phyloP scores from a whole-genome alignment of 2,329 filamentous ascomycete genomes.

The Ceratocystis diversiconidia region DNA sequence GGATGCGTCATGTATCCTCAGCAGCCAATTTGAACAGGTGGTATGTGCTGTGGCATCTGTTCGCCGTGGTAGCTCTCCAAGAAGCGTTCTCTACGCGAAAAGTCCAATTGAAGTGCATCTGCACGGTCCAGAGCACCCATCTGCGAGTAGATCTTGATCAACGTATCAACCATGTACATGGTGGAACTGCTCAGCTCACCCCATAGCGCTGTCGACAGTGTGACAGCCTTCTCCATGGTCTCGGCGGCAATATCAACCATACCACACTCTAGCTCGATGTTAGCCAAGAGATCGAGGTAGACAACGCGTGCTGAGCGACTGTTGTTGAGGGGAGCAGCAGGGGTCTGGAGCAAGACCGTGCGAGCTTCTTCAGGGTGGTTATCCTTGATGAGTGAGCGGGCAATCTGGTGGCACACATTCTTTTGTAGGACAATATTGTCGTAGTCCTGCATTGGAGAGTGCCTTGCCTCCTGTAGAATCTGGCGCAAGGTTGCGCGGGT shows the following conservation, averaged over 20 bases:
- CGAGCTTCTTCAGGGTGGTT: constrained; percentile 15
- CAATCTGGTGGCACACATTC: constrained; percentile 15
- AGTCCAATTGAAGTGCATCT: constrained; percentile 4
- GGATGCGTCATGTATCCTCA: background rate
- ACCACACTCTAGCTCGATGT: constrained; percentile 15
- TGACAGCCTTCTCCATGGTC: constrained; percentile 16
- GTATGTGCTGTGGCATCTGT: constrained; percentile 12
- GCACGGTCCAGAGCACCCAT: constrained; percentile 12
- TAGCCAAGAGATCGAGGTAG: constrained; percentile 17
- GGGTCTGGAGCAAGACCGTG: constrained; percentile 11
- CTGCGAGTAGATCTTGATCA: constrained; percentile 18
- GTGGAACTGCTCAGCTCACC: constrained; percentile 16
- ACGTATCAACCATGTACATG: constrained; percentile 16
- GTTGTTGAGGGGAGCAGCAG: constrained; percentile 13
- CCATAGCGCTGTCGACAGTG: constrained; percentile 12
- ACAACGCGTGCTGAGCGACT: constrained; percentile 14
- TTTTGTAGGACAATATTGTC: constrained; percentile 14
- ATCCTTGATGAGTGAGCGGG: constrained; percentile 16
- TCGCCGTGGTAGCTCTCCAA: constrained; percentile 14
- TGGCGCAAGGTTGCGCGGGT: constrained; percentile 13
- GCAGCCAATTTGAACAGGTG: constrained; percentile 14
- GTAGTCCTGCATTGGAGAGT: constrained; percentile 8
- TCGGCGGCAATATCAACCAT: constrained; percentile 11
- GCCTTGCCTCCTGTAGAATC: constrained; percentile 12
- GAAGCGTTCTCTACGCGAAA: constrained; percentile 12